A percentile compares a stretch with the other conserved stretches of the same genome.
Conservation (phyloP, 148 eudicot species). For the Rhododendron griersonianum region DNA sequence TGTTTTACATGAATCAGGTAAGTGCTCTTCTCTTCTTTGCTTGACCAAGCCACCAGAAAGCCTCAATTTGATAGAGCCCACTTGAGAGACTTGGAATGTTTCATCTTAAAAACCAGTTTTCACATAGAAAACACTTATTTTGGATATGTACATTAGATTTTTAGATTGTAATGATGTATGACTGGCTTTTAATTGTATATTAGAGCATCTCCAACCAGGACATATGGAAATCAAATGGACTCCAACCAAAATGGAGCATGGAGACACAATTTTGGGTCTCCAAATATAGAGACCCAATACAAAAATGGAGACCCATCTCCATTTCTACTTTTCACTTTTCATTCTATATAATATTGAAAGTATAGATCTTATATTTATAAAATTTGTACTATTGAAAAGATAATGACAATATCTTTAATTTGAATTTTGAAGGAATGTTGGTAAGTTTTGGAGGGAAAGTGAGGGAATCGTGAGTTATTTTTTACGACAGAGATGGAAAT, state of each 20-base stretch:
- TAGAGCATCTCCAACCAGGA: not conserved
- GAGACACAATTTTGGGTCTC: not conserved
- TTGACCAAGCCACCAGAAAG: not conserved
- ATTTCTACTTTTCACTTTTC: not conserved
- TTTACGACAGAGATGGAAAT: not conserved
- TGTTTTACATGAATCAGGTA: not conserved
- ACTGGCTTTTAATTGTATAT: not conserved
- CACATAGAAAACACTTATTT: not conserved
- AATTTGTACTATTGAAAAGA: too few relatives aligned
- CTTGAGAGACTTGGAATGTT: not conserved
- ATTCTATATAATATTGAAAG: not conserved
- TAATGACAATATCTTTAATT: too few relatives aligned
- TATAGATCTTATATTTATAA: too few relatives aligned
- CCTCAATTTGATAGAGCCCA: not conserved
- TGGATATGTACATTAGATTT: not conserved
- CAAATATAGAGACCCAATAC: not conserved
- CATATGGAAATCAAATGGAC: not conserved
- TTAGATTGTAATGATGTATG: not conserved
- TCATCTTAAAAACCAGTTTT: not conserved
- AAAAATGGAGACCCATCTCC: not conserved
- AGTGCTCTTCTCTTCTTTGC: not conserved
- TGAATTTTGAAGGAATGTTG: not conserved
- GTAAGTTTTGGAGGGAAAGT: not conserved
- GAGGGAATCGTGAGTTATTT: not conserved
- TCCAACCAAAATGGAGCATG: not conserved